Conservation (phyloP, 2,329 filamentous ascomycete species). For the Magnaporthiopsis incrustans region DNA sequence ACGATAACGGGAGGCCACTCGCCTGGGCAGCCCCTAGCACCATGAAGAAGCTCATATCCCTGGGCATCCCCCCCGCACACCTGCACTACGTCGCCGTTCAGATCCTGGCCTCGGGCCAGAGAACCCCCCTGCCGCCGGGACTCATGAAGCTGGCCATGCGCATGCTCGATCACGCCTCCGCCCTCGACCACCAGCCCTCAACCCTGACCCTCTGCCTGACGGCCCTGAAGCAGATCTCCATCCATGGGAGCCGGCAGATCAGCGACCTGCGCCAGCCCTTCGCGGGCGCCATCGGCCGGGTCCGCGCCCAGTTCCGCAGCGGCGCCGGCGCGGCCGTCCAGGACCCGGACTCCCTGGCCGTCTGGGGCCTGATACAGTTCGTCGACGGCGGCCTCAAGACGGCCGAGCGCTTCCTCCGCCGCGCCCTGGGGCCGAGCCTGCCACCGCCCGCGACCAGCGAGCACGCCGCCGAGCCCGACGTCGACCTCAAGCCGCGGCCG, state of each 20-base stretch:
- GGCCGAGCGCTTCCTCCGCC: background rate
- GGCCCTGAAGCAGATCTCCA: background rate
- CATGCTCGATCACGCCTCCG: background rate
- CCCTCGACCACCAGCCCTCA: background rate
- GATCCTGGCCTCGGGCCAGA: background rate
- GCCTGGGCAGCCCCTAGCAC: background rate
- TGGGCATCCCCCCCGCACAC: background rate
- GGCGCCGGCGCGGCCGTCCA: background rate
- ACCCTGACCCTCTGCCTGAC: background rate
- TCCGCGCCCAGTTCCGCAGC: background rate
- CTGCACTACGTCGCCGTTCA: background rate
- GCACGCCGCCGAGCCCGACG: background rate
- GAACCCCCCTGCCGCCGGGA: background rate
- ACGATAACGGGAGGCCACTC: background rate
- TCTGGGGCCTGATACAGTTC: background rate
- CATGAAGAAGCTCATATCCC: background rate
- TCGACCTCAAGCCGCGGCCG: background rate
- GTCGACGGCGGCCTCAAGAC: background rate
- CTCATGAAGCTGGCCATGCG: background rate
- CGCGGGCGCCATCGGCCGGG: background rate
- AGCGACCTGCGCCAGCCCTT: background rate
- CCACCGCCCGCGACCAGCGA: background rate
- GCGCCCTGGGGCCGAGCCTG: background rate
- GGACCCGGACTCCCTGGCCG: constrained; percentile 1
- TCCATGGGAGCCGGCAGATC: background rate